Percentiles rank a stretch among this genome's conserved stretches.
phyloP scores from a whole-genome alignment of 495 filamentous ascomycete species.

The Chaetomium tenue region DNA sequence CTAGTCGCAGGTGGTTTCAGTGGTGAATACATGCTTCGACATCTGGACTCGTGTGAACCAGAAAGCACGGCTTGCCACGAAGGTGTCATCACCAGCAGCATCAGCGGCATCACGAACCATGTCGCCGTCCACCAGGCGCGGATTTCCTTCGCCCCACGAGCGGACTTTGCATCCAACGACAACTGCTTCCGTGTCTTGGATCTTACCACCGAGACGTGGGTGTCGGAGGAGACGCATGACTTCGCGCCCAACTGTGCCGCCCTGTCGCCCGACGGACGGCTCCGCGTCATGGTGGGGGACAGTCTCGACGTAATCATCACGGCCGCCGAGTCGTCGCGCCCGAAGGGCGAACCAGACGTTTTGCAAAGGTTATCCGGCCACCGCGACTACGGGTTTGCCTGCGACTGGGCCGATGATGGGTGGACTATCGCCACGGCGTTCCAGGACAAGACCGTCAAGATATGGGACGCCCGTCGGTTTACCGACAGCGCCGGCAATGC shows the following conservation, averaged over 20 bases:
- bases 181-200: slow-evolving; percentile 72
- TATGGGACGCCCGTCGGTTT: slow-evolving; percentile 84
- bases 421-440: slow-evolving; percentile 86
- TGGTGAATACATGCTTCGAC: slow-evolving; percentile 72
- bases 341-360: slow-evolving; percentile 40
- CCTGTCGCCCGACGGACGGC: slow-evolving; percentile 71
- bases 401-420: slow-evolving; percentile 88
- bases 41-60: slow-evolving; percentile 47
- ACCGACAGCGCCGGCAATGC: slow-evolving; percentile 45
- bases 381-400: slow-evolving; percentile 81
- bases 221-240: slow-evolving; percentile 57
- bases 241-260: slow-evolving; percentile 83
- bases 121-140: slow-evolving; percentile 67
- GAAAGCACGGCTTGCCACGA: slow-evolving; percentile 48
- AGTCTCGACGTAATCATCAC: slow-evolving; percentile 48
- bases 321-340: slow-evolving; percentile 43
- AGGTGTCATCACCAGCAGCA: slow-evolving; percentile 64
- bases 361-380: slow-evolving; percentile 62
- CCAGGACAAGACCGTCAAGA: slow-evolving; percentile 79
- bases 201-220: slow-evolving; percentile 63
- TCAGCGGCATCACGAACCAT: slow-evolving; percentile 84
- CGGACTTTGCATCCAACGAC: slow-evolving; percentile 85
- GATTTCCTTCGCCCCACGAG: slow-evolving; percentile 58
- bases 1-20: slow-evolving; percentile 77
- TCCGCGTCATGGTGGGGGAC: slow-evolving; percentile 72